Percentiles rank a stretch among this genome's conserved stretches.
These are phyloP conservation scores for Claviceps pusilla DNA, from an alignment of 2,329 filamentous ascomycete species.

Conservation along the genomic window DNA sequence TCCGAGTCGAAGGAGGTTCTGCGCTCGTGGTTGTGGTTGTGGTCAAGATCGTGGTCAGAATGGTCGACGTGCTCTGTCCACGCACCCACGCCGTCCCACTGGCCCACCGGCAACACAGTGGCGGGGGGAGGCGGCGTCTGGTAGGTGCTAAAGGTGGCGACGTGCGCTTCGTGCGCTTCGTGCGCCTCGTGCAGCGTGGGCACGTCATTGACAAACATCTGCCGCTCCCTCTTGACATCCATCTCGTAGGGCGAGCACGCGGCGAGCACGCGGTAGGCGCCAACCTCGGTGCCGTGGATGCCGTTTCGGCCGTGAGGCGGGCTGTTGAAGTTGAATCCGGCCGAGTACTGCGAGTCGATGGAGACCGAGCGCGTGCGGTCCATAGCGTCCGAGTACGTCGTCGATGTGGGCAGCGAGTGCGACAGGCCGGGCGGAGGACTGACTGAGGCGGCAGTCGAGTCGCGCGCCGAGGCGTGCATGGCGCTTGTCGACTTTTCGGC, in stretches of 20 bases:
- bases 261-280: slow-evolving; percentile 39
- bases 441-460: slow-evolving; percentile 13
- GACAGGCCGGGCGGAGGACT: slow-evolving; percentile 64
- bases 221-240: slow-evolving; percentile 87
- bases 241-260: slow-evolving; percentile 73
- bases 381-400: slow-evolving; percentile 61
- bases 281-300: slow-evolving; percentile 30
- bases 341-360: slow-evolving; percentile 64
- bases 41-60: background rate
- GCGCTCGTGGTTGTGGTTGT: slow-evolving; percentile 9
- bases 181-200: slow-evolving; percentile 75
- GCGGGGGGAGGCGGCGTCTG: slow-evolving; percentile 61
- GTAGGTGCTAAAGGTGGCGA: slow-evolving; percentile 87
- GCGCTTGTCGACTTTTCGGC: slow-evolving; percentile 61
- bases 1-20: slow-evolving; percentile 45
- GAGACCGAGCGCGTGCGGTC: slow-evolving; percentile 56
- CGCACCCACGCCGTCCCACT: slow-evolving; percentile 27
- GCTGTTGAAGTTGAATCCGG: slow-evolving; percentile 59
- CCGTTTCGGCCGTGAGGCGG: slow-evolving; percentile 24
- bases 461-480: slow-evolving; percentile 30
- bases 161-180: slow-evolving; percentile 12
- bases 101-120: slow-evolving; percentile 48
- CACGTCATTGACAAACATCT: slow-evolving; percentile 85
- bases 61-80: slow-evolving; percentile 29
- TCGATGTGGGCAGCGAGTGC: slow-evolving; percentile 67